Evolutionary conservation across 441 rosid species (phyloP), one percentile per base, ranked within the genome.

Genomic region (Gossypium schwendimanii): DNA sequence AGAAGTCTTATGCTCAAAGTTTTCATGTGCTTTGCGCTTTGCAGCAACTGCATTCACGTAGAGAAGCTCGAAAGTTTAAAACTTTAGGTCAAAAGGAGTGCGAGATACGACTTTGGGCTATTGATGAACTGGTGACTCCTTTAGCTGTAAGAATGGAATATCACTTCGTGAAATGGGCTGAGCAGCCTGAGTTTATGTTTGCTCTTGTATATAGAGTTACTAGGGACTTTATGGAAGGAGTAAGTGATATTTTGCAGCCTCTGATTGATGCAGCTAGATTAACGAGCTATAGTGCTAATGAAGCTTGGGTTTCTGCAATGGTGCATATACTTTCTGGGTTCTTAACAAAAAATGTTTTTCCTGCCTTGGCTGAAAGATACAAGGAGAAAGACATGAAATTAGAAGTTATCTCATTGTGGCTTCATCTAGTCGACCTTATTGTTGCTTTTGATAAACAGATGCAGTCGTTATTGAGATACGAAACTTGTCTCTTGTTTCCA

Each of bases 281-380:
- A 76, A 77, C 36, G 36, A 85, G 87, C 76, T 87, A 76, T 53
- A 90, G 96, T 81, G 97, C 89, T 68, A 86, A 84, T 77, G 97
- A 90, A 80, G 96, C 91, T 68, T 92, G 94, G 97, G 89, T 90
- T 72, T 88, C 89, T 49, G 91, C 93, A 6, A 89, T 89, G 93
- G 87, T 88, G 60, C 87, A 82, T 70, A 80, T 88, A 86, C 83
- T 88, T 62, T 87, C 93, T 17, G 80, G 77, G 15, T 92, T 89
- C 82, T 76, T 92, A 60, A 82, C 80, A 77, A 87, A 81, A 62
- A 78, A 36, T 6, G 75, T 85, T 23, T 84, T 90, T 71, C 87
- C 94, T 64, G 65, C 69, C 39, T 89, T 85, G 69, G 82, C 75
- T 58, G 86, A 83, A 62, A 82, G 69, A 45, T 80, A 80, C 75